Evolutionary conservation across 2,329 filamentous ascomycete species (phyloP), one percentile per base, ranked within the genome.

Genomic region (Microsporum canis): DNA sequence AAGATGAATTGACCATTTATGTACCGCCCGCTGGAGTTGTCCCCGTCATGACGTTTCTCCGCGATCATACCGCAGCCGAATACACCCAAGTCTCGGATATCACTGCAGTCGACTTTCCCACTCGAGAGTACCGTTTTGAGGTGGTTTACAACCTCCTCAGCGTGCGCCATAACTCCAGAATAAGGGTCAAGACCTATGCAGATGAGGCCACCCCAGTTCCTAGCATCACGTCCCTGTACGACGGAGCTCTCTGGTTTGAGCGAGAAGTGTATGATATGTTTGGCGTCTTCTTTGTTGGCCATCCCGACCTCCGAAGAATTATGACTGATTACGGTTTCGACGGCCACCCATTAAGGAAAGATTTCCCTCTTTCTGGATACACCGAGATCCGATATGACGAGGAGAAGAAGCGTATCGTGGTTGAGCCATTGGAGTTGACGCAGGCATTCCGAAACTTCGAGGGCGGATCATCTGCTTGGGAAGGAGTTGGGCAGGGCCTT

Each of bases 251-350:
- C 77, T 99, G 94, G 94, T 97, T 95, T 74, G 94, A 99, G 81
- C 85, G 94, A 67, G 94, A 99, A 78, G 91, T 95, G 29, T 97
- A 97, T 78, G 94, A 99, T 76, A 77, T 99, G 70, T 99, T 95
- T 72, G 94, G 94, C 65, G 91, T 99, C 67, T 96, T 97, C 82
- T 99, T 99, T 77, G 82, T 87, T 60, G 90, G 88, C 64, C 94
- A 99, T 79, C 94, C 94, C 43, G 95, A 99, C 78, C 81, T 99
- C 69, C 86, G 94, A 75, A 85, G 94, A 68, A 97, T 99, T 79
- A 95, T 99, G 92, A 99, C 94, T 66, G 94, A 99, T 75, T 99
- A 99, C 75, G 94, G 94, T 59, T 99, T 99, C 72, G 95, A 99
- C 75, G 94, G 94, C 59, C 94, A 99, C 78, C 94, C 94, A 47